Evolutionary conservation across 2,329 filamentous ascomycete species (phyloP).

Genomic region (Calonectria leucothoes): DNA sequence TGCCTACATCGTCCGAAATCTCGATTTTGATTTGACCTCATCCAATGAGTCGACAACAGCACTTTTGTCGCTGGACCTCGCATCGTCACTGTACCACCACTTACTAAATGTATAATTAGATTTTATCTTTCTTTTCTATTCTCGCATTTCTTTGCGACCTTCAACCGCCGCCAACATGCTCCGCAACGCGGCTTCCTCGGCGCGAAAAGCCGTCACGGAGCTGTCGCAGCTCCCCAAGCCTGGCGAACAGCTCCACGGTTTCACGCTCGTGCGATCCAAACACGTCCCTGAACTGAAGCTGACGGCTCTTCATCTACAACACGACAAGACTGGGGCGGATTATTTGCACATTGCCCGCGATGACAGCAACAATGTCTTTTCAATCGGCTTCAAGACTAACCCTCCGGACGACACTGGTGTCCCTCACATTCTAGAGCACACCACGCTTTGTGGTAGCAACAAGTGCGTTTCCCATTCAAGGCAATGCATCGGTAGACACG

Average conservation of each 20-base stretch:
- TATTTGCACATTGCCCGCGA: constrained; percentile 96
- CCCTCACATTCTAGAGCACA: constrained; percentile 97
- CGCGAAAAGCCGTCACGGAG: constrained; percentile 77
- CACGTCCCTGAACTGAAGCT: constrained; percentile 94
- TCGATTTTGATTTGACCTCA: constrained; percentile 24
- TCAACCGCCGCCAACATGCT: constrained; percentile 55
- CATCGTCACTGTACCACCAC: constrained; percentile 24
- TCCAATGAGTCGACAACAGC: constrained; percentile 24
- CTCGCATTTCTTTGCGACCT: not conserved
- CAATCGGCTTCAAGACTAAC: constrained; percentile 99
- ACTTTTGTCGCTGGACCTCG: constrained; percentile 9
- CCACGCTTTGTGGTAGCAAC: constrained; percentile 93
- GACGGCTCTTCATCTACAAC: constrained; percentile 88
- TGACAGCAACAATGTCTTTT: constrained; percentile 99
- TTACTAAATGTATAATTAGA: constrained; percentile 35
- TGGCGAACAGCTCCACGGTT: constrained; percentile 91
- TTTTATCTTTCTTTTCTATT: not conserved
- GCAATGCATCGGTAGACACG: not conserved
- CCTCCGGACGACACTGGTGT: constrained; percentile 96
- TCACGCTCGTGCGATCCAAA: constrained; percentile 89
- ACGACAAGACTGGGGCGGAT: constrained; percentile 95
- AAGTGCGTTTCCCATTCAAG: constrained; percentile 67
- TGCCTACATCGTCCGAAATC: constrained; percentile 37
- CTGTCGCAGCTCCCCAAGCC: constrained; percentile 80
- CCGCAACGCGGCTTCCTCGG: constrained; percentile 63